Evolutionary conservation across 805 yeast genomes (phyloP), one percentile per base, ranked within the genome.

Genomic region (Cyberlindnera suaveolens): DNA sequence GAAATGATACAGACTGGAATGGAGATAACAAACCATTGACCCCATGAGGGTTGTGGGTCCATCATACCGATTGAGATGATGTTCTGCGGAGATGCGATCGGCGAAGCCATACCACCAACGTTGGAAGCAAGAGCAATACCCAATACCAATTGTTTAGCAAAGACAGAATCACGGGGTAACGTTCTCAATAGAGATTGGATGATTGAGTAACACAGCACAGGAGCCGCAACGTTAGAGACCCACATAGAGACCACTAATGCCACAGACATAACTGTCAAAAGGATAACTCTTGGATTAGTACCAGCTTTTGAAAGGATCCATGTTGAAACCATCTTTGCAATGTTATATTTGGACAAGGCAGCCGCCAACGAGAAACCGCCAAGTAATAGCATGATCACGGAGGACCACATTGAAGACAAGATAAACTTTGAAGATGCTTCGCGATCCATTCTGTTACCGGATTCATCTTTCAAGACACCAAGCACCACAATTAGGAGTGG

Each of bases 291-390:
- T 10, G 98, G 98, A 50, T 82, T 79, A 5, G 91, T 85, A 10
- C 97, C 96, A 2, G 96, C 95, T 39, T 77, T 74, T 3, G 89
- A 77, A 44, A 93, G 68, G 46, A 91, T 81, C 63, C 77, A 78
- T 0, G 96, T 86, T 5, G 96, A 89, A 26, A 90, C 70, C 19
- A 83, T 74, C 59, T 85, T 88, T 42, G 96, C 97, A 46, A 91
- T 78, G 58, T 88, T 83, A 66, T 85, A 87, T 64, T 90, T 91
- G 38, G 96, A 87, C 44, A 91, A 69, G 0, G 96, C 96, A 14
- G 96, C 96, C 11, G 99, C 98, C 44, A 91, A 67, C 0, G 97
- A 83, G 65, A 91, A 91, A 1, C 99, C 99, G 50, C 98, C 98
- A 10, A 91, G 66, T 40, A 91, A 68, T 33, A 91, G 68, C 85